Evolutionary conservation across 2,329 filamentous ascomycete species (phyloP).

Genomic region (Orbilia oligospora): DNA sequence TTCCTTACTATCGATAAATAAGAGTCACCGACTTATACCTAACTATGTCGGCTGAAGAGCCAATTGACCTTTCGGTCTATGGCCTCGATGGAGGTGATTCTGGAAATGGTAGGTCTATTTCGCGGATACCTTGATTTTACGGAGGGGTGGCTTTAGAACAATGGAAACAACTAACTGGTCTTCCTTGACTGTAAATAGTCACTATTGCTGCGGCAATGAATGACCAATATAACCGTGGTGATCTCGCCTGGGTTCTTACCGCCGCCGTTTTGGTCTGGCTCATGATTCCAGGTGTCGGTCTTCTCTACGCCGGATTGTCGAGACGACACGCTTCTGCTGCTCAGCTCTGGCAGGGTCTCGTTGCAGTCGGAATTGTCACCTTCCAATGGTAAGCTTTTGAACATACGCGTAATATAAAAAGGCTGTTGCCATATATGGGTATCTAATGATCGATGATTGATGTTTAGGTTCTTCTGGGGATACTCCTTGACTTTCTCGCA

Average conservation of each 20-base stretch:
- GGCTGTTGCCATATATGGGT: not conserved
- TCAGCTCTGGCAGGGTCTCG: conserved; percentile 75
- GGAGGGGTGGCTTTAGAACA: not conserved
- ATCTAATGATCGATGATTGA: conserved; percentile 67
- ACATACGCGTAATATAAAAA: not conserved
- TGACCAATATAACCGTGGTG: conserved; percentile 70
- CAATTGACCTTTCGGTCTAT: conserved; percentile 48
- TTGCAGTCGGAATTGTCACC: conserved; percentile 72
- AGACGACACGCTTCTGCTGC: conserved; percentile 75
- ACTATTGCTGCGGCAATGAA: conserved; percentile 56
- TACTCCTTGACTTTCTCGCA: conserved; percentile 76
- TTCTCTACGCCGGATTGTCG: conserved; percentile 76
- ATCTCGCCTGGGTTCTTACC: conserved; percentile 85
- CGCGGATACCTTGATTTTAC: not conserved
- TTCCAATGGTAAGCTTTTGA: conserved; percentile 69
- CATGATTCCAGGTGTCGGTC: conserved; percentile 77
- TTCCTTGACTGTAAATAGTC: conserved; percentile 20
- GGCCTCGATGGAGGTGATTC: conserved; percentile 56
- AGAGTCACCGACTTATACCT: not conserved
- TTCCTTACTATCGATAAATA: conserved; percentile 20
- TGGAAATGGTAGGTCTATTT: conserved; percentile 47
- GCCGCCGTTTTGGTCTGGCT: conserved; percentile 74
- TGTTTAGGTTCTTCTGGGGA: conserved; percentile 71
- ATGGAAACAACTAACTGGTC: conserved; percentile 12
- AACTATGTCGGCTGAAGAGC: conserved; percentile 47